A percentile compares a stretch with the other conserved stretches of the same genome.
Evolutionary conservation across 768 basidiomycete species (phyloP).

Genomic region (Boletales sp.): DNA sequence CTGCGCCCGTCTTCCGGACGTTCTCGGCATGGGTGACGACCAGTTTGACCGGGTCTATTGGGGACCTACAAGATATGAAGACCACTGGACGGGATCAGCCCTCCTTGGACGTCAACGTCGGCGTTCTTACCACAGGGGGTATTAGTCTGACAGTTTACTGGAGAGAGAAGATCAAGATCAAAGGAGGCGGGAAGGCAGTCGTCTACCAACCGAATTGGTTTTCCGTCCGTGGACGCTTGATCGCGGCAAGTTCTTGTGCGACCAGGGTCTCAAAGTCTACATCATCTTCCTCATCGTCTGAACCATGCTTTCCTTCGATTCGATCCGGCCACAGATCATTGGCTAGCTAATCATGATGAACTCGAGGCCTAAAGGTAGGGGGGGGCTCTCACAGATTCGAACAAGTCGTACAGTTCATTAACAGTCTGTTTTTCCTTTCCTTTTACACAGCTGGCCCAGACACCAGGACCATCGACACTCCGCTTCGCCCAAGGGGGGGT

Average conservation of each 20-base stretch:
- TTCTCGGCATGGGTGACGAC: constrained; percentile 61
- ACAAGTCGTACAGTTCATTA: constrained; percentile 74
- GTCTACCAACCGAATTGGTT: constrained; percentile 58
- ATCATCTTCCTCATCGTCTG: constrained; percentile 33
- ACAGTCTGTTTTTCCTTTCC: constrained; percentile 80
- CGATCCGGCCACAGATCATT: constrained; percentile 72
- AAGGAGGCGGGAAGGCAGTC: not conserved
- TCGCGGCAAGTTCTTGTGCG: constrained; percentile 63
- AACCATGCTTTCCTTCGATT: constrained; percentile 26
- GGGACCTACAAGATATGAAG: constrained; percentile 76
- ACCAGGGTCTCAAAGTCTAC: constrained; percentile 69
- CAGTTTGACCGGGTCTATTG: constrained; percentile 72
- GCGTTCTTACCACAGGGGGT: constrained; percentile 63
- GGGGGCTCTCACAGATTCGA: constrained; percentile 59
- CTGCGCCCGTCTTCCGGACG: constrained; percentile 58
- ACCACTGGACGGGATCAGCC: constrained; percentile 45
- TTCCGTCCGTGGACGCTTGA: constrained; percentile 63
- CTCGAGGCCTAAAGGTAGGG: constrained; percentile 1
- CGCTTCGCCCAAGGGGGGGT: constrained; percentile 63
- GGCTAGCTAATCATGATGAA: constrained; percentile 50
- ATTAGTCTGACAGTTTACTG: constrained; percentile 76
- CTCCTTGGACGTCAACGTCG: not conserved
- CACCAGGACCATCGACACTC: constrained; percentile 72
- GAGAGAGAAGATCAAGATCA: constrained; percentile 4
- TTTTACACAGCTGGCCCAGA: constrained; percentile 85